Base-by-base conservation (phyloP, 805 yeast genomes). In the Saccharomyces jurei region DNA sequence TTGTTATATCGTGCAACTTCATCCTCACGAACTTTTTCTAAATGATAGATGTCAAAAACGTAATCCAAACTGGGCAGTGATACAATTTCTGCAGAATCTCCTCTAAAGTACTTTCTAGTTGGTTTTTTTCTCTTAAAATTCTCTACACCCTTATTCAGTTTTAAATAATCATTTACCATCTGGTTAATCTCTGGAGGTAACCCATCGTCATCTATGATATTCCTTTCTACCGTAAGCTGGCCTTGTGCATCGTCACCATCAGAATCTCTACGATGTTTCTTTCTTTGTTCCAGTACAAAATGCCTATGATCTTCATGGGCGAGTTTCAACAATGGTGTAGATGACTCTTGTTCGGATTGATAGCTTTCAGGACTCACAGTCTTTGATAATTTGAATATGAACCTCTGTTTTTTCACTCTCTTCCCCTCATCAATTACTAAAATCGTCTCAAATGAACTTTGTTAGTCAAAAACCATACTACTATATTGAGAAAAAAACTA, bases 21-120 rank as follows among this genome's bases (percentile, higher is more conserved):
- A 32, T 82, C 87, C 46, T 83, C 88, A 73, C 61, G 88, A 54
- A 79, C 81, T 67, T 73, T 75, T 55, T 83, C 86, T 51, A 86
- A 74, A 72, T 84, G 77, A 70, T 92, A 92, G 10, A 92, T 90
- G 70, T 92, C 99, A 64, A 89, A 92, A 21, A 92, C 98, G 61
- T 89, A 92, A 48, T 88, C 96, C n/a, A 79, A 73, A 51, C 64
- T 56, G 13, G 68, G 64, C 25, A 63, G 36, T n/a, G 58, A 51
- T 22, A 54, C 53, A 17, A 65, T 55, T 30, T 57, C 52, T 4
- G 61, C 58, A 6, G 57, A 52, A 2, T 36, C 41, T 6, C 58
- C 60, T 30, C 47, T 52, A n/a, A 50, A 63, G 51, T 55, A 60
- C 41, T 58, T 63, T 58, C 52, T 61, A 53, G 61, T 65, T 48